Evolutionary conservation across 331 rosid species (phyloP), one percentile per base, ranked within the genome.

Genomic region (Acacia pycnantha): DNA sequence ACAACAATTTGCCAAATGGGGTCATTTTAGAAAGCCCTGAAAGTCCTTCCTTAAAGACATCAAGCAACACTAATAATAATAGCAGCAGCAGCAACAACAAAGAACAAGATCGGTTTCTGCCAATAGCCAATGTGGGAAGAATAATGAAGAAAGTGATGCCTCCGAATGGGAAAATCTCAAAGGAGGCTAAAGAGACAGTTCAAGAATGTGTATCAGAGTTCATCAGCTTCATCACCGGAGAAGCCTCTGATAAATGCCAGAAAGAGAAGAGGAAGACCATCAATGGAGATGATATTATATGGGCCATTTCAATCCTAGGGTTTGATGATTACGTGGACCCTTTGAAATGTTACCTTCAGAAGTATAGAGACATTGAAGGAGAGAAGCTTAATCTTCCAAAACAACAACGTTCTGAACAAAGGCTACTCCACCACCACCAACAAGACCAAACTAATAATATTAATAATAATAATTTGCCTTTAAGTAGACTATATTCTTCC

Each of bases 141-240:
- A 90, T 91, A 43, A 90, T 91, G 96, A 92, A 90, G 78, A 92
- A 90, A 62, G 89, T 87, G 44, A 86, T 90, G 24, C 97, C 97
- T 0, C 50, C 67, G 22, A 92, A 87, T 13, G 92, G 92, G 9
- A 92, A 92, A 84, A 90, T 92, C 77, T 90, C 97, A 2, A 88
- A 92, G 78, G 94, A 92, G 26, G 97, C 97, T 1, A 92, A 90
- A 72, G 97, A 92, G 68, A 88, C 90, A 7, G 88, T 92, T 35
- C 92, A 88, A 74, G 97, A 92, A 86, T 90, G 94, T 56, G 97
- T 92, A 0, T 92, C 94, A 0, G 97, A 92, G 82, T 92, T 90
- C 91, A 90, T 90, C n/a, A 92, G 94, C 80, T 92, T 92, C 66
- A 90, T 92, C 11, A 92, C 94, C 0, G 92, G 91, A 0, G 97